Conservation (phyloP, 441 rosid species). For the Populus hybrid region DNA sequence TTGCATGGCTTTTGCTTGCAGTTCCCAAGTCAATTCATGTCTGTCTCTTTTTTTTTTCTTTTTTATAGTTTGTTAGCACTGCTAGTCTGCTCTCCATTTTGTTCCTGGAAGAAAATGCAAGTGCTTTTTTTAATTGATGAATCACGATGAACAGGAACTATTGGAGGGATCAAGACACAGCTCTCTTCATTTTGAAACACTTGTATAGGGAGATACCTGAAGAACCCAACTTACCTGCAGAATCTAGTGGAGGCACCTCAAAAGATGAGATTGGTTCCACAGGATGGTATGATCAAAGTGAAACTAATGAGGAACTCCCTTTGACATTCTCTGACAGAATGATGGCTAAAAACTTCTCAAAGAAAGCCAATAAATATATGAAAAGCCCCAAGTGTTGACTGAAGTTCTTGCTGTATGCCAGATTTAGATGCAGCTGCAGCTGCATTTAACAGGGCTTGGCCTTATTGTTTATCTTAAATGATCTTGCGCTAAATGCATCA, state of each 20-base stretch:
- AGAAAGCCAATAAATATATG: conserved; percentile 49
- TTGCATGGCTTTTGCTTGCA: not conserved
- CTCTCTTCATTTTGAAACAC: conserved; percentile 87
- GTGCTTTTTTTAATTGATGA: not conserved
- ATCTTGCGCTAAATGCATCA: not conserved
- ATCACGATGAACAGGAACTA: conserved; percentile 64
- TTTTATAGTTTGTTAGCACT: not conserved
- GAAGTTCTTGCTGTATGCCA: not conserved
- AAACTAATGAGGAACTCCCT: conserved; percentile 62
- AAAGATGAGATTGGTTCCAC: conserved; percentile 31
- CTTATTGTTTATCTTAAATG: not conserved
- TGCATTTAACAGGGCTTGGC: not conserved
- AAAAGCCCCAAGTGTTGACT: conserved; percentile 18
- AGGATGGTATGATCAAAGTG: conserved; percentile 51
- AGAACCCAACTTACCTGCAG: conserved; percentile 35
- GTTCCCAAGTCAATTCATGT: not conserved
- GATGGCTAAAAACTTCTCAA: conserved; percentile 51
- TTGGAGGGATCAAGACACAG: conserved; percentile 93
- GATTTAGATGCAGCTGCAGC: conserved; percentile 1
- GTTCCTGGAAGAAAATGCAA: not conserved
- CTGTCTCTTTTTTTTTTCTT: not conserved
- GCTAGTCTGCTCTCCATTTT: not conserved
- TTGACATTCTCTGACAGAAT: conserved; percentile 64
- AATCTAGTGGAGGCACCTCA: conserved; percentile 26
- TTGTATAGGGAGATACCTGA: conserved; percentile 69